A percentile compares a stretch with the other conserved stretches of the same genome.
These are phyloP conservation scores for Lipomyces spencermartinsiae DNA, from an alignment of 805 yeast genomes.

Conservation along the genomic window DNA sequence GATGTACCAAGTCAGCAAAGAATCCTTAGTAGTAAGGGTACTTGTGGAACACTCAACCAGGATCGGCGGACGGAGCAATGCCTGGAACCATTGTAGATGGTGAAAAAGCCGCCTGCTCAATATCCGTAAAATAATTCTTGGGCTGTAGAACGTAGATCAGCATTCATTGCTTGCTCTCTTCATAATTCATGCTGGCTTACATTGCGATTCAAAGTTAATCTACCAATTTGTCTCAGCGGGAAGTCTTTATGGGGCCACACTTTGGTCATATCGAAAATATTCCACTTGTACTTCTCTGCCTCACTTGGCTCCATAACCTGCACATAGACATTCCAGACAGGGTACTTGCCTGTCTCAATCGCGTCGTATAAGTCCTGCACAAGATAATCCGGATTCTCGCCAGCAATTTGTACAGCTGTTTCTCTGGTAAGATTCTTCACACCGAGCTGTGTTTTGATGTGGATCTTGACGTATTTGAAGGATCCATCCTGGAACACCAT, in stretches of 20 bases:
- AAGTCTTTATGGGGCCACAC: constrained; percentile 88
- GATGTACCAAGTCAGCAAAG: neutral
- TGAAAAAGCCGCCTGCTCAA: constrained; percentile 84
- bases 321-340: constrained; percentile 84
- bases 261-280: constrained; percentile 89
- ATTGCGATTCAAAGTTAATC: constrained; percentile 77
- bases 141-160: constrained; percentile 49
- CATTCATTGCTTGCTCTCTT: too few species aligned
- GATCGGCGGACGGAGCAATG: constrained; percentile 82
- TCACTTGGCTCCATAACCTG: constrained; percentile 87
- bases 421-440: constrained; percentile 53
- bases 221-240: constrained; percentile 87
- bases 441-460: constrained; percentile 71
- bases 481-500: constrained; percentile 43
- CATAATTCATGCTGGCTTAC: too few species aligned
- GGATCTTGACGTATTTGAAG: constrained; percentile 80
- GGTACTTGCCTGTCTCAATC: constrained; percentile 77
- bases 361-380: constrained; percentile 80
- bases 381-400: constrained; percentile 79
- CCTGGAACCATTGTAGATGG: constrained; percentile 87
- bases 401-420: constrained; percentile 58
- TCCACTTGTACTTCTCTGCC: constrained; percentile 75
- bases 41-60: constrained; percentile 43
- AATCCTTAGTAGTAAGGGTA: neutral
- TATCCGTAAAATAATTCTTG: constrained; percentile 83